Evolutionary conservation across 805 yeast species (phyloP).

Genomic region (Wickerhamomyces sydowiorum): DNA sequence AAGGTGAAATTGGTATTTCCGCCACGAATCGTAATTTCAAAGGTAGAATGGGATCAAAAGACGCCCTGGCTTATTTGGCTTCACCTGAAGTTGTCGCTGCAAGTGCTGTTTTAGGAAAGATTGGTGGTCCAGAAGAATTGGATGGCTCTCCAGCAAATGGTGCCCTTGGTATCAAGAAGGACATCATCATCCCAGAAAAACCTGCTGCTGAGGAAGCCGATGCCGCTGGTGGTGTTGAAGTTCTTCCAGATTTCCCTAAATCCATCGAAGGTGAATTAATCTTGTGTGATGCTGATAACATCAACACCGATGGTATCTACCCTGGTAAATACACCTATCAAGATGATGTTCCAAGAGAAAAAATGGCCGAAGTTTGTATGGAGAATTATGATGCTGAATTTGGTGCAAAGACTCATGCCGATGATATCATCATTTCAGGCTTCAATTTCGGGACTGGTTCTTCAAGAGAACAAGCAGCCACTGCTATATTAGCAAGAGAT

Average conservation of each 20-base stretch:
- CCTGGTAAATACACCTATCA: slow-evolving; percentile 99
- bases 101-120: slow-evolving; percentile 90
- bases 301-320: slow-evolving; percentile 97
- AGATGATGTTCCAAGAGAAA: slow-evolving; percentile 90
- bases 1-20: slow-evolving; percentile 96
- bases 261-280: slow-evolving; percentile 87
- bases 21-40: slow-evolving; percentile 98
- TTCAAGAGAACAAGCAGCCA: slow-evolving; percentile 98
- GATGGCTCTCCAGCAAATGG: slow-evolving; percentile 50
- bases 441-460: slow-evolving; percentile 98
- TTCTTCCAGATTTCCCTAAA: slow-evolving; percentile 87
- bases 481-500: slow-evolving; percentile 93
- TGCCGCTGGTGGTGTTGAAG: slow-evolving; percentile 51
- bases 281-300: slow-evolving; percentile 92
- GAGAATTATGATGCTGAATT: slow-evolving; percentile 95
- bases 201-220: slow-evolving; percentile 24
- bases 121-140: slow-evolving; percentile 88
- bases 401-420: slow-evolving; percentile 70
- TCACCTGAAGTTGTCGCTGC: slow-evolving; percentile 99
- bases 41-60: slow-evolving; percentile 98
- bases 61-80: slow-evolving; percentile 92
- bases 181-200: slow-evolving; percentile 26
- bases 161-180: slow-evolving; percentile 41
- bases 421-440: slow-evolving; percentile 89
- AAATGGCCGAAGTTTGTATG: slow-evolving; percentile 99